These are phyloP conservation scores for Fusarium mangiferae DNA, from an alignment of 2,329 filamentous ascomycete species.

Conservation along the genomic window DNA sequence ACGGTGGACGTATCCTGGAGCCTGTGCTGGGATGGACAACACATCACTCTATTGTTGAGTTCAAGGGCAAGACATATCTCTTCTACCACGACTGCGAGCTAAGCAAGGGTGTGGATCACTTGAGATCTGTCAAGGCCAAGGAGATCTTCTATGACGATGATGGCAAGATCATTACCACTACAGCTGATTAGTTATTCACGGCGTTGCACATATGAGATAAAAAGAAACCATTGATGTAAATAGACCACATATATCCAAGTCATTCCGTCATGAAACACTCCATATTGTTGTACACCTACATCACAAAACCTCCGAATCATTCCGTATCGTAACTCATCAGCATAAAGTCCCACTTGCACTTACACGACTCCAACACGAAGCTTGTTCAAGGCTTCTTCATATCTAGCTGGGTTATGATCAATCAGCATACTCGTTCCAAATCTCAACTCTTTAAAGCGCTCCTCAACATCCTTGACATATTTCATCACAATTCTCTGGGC, in stretches of 20 bases:
- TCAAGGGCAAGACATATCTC: constrained; percentile 75
- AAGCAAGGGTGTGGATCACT: constrained; percentile 74
- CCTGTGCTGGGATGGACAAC: constrained; percentile 85
- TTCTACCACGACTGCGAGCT: constrained; percentile 81
- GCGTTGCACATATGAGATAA: not conserved
- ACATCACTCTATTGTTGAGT: constrained; percentile 82
- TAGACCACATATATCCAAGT: not conserved
- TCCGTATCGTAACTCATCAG: constrained; percentile 10
- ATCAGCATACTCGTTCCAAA: constrained; percentile 80
- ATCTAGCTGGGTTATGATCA: constrained; percentile 79
- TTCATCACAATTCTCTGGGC: constrained; percentile 76
- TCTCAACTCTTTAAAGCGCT: constrained; percentile 73
- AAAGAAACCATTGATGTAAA: not conserved
- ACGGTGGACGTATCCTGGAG: constrained; percentile 76
- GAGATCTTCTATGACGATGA: constrained; percentile 78
- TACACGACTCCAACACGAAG: constrained; percentile 62
- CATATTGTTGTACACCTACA: constrained; percentile 3
- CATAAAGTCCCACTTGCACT: constrained; percentile 34
- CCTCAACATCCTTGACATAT: constrained; percentile 77
- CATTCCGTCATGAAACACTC: not conserved
- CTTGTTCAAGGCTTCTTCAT: constrained; percentile 75
- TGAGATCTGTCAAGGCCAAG: constrained; percentile 78
- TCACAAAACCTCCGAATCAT: not conserved
- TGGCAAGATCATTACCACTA: constrained; percentile 65
- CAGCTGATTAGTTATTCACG: constrained; percentile 34